Evolutionary conservation across 2,329 filamentous ascomycete genomes (phyloP).

Genomic region (Sporothrix inflata): DNA sequence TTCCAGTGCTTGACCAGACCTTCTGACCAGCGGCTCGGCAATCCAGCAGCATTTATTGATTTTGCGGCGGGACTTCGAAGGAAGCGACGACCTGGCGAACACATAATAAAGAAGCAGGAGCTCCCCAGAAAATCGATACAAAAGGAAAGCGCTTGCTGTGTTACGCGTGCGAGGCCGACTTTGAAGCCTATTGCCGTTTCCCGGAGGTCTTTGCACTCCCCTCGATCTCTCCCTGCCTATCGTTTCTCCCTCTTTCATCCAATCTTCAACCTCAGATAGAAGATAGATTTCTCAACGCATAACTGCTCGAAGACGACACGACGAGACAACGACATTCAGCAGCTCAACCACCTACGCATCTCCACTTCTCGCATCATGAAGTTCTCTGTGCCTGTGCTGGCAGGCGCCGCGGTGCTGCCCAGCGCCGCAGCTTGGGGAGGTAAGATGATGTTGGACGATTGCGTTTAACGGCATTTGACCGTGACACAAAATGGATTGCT

Average conservation of each 20-base stretch:
- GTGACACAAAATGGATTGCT: neutral
- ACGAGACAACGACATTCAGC: neutral
- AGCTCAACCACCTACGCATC: neutral
- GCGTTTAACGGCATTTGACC: neutral
- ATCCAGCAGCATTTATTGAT: neutral
- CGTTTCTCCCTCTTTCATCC: neutral
- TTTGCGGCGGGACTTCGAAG: neutral
- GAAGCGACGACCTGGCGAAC: neutral
- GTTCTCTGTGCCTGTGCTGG: slow-evolving; percentile 34
- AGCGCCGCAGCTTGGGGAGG: slow-evolving; percentile 48
- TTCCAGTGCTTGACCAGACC: neutral
- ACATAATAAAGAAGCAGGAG: slow-evolving; percentile 5
- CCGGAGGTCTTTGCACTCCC: neutral
- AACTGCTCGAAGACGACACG: neutral
- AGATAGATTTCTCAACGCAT: neutral
- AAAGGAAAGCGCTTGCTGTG: neutral
- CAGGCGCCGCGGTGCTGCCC: slow-evolving; percentile 42
- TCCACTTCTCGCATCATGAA: slow-evolving; percentile 28
- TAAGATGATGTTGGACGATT: slow-evolving; percentile 37
- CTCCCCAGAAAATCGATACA: neutral
- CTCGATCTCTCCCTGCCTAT: neutral
- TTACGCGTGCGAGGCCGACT: neutral
- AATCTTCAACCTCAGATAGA: neutral
- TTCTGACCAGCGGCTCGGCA: too few species aligned
- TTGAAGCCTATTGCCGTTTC: neutral